Percentiles rank a stretch among this genome's conserved stretches.
Conservation (phyloP, 495 filamentous ascomycete genomes). For the Penicillium salamii region DNA sequence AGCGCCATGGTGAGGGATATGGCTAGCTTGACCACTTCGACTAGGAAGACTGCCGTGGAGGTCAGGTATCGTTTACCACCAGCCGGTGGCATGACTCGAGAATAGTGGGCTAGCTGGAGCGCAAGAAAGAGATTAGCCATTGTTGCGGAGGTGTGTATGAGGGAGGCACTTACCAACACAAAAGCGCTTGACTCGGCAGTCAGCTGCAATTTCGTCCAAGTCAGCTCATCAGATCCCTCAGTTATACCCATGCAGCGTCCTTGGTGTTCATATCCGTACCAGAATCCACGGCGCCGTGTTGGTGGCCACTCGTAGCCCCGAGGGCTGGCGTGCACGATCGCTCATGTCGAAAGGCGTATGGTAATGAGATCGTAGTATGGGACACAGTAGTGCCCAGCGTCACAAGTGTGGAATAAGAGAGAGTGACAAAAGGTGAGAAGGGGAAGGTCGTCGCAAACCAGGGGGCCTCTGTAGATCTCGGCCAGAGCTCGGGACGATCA, state of each 20-base stretch:
- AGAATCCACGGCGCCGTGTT: constrained; percentile 77
- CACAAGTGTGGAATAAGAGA: neutral
- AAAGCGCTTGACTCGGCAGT: constrained; percentile 40
- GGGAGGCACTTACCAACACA: constrained; percentile 35
- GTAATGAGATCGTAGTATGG: constrained; percentile 9
- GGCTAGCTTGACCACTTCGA: constrained; percentile 86
- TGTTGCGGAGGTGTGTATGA: neutral
- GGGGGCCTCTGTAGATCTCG: neutral
- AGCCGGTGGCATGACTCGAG: constrained; percentile 80
- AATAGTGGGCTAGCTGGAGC: constrained; percentile 82
- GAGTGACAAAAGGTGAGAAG: constrained; percentile 4
- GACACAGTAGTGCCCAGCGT: neutral
- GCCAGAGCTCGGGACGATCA: neutral
- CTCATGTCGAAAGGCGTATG: constrained; percentile 28
- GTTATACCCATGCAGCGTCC: neutral
- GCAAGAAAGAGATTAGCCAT: constrained; percentile 15
- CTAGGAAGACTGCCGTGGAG: constrained; percentile 91
- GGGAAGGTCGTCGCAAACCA: neutral
- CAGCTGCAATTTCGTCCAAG: constrained; percentile 28
- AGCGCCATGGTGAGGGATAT: constrained; percentile 83
- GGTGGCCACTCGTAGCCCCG: constrained; percentile 62
- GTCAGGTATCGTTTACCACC: constrained; percentile 84
- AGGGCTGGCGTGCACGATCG: constrained; percentile 34
- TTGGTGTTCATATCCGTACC: constrained; percentile 48
- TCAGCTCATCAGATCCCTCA: constrained; percentile 9